Evolutionary conservation across 305 asterid genomes (phyloP), one percentile per base, ranked within the genome.

Genomic region (Fraxinus xanthoxyloides): DNA sequence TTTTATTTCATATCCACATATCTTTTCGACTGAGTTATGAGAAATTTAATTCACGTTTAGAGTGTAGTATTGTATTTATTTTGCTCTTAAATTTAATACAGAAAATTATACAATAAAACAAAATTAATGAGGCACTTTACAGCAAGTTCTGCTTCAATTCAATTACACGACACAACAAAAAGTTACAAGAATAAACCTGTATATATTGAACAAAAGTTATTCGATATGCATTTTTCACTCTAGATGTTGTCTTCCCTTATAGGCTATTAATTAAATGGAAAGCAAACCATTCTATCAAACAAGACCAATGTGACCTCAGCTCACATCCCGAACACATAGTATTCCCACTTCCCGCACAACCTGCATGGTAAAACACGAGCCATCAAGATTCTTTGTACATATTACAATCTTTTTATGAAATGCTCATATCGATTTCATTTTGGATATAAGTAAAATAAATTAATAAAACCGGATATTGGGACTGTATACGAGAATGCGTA

Each of bases 331-430:
- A 79, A 19, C 77, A 26, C 81, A 65, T 7, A 28, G 67, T 65
- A 67, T 79, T 78, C 40, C 81, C 81, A 38, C 43, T 65, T 65
- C 76, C 82, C 3, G 32, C 76, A 15, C 76, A 79, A 69, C 82
- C 77, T 79, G 77, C 67, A 2, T 2, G 77, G 46, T 69, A 15
- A 69, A 79, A 43, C 48, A 28, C 7, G 77, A 40, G 43, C 4
- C 19, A 7, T 79, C 21, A 17, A 67, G 19, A 65, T 10, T 65
- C 34, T 65, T 9, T 0, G 7, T n/a, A 23, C 3, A 1, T 4
- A 24, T 65, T 65, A 10, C 8, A 65, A 65, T 23, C 35, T 26
- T 67, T 67, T 12, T 24, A 61, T 4, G 6, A 7, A 21, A 21
- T 56, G 72, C 32, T 17, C 72, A 61, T 61, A 23, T 61, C 23